phyloP scores from a whole-genome alignment of 164 flowering plant genomes.

The Vitis cinerea region DNA sequence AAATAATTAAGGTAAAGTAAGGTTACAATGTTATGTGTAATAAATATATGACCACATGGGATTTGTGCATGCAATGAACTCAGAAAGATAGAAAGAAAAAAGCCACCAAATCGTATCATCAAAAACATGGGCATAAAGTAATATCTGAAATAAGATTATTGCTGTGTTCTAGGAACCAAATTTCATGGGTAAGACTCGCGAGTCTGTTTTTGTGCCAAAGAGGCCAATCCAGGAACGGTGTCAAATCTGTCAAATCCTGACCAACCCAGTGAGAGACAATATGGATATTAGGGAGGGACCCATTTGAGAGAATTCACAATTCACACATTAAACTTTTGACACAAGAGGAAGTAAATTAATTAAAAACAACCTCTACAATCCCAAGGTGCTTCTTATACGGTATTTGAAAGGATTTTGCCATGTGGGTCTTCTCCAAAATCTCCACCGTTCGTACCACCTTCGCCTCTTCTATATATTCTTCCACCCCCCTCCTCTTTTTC shows the following conservation, averaged over 20 bases:
- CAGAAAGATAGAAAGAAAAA: too few species aligned
- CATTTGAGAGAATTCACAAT: background rate
- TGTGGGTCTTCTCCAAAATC: slow-evolving; percentile 30
- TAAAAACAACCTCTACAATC: background rate
- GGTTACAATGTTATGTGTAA: too few species aligned
- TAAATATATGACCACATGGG: too few species aligned
- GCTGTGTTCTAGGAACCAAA: too few species aligned
- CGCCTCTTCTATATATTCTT: slow-evolving; percentile 39
- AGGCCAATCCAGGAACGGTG: too few species aligned
- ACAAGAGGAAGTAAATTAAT: background rate
- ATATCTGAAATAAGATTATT: too few species aligned
- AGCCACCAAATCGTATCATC: too few species aligned
- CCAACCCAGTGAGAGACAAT: slow-evolving; percentile 14
- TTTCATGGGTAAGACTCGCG: too few species aligned
- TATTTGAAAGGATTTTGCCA: background rate
- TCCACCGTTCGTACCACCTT: slow-evolving; percentile 41
- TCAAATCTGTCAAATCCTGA: slow-evolving; percentile 17
- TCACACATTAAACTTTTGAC: background rate
- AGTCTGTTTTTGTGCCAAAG: too few species aligned
- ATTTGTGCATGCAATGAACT: too few species aligned
- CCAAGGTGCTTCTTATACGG: background rate
- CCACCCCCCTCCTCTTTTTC: slow-evolving; percentile 6
- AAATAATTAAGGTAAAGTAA: too few species aligned
- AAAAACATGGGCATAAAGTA: too few species aligned
- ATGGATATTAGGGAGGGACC: slow-evolving; percentile 19